Evolutionary conservation across 495 filamentous ascomycete species (phyloP), one percentile per base, ranked within the genome.

Genomic region (Penicillium goetzii): DNA sequence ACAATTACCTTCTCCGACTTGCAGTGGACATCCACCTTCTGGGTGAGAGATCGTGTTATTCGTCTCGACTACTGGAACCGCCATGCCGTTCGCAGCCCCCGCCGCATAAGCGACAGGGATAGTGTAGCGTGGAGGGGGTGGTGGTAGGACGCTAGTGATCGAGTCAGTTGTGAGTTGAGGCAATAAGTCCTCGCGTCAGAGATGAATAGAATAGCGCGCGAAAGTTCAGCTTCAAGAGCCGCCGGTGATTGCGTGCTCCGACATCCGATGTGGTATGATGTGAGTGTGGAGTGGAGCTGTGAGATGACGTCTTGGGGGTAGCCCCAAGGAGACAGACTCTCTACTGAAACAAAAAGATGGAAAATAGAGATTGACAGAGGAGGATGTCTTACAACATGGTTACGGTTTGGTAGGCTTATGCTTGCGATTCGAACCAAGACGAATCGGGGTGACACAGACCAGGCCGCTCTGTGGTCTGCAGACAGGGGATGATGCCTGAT

Each of bases 1-100:
- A n/a, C 15, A 65, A 66, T 34, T 64, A 92, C 93, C 95, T 88
- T 99, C 95, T 76, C 95, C 95, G 36, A 92, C 93, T 55, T 96
- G 87, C 59, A 99, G 85, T 41, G 92, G 88, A 65, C 80, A 82
- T 23, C 79, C 79, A 33, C 90, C 90, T 53, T 87, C 85, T 19
- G 93, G 92, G 73, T 92, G 90, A 40, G 83, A 83, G 59, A 99
- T 82, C 28, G 87, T 87, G 68, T 98, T 98, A 76, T 92, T 96
- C 55, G 93, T 97, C 80, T 99, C 95, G 67, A 95, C 87, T 65
- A 94, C 85, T 12, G 89, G 89, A 40, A 84, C 80, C 56, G 81
- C 78, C 78, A 86, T 84, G 66, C 86, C 84, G 70, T 84, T 85
- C 60, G 83, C 82, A 65, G 84, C 81, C 69, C 86, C 83, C 61